Evolutionary conservation across 371 early-diverging fungal genomes (phyloP).

Genomic region (Apophysomyces trapeziformis): DNA sequence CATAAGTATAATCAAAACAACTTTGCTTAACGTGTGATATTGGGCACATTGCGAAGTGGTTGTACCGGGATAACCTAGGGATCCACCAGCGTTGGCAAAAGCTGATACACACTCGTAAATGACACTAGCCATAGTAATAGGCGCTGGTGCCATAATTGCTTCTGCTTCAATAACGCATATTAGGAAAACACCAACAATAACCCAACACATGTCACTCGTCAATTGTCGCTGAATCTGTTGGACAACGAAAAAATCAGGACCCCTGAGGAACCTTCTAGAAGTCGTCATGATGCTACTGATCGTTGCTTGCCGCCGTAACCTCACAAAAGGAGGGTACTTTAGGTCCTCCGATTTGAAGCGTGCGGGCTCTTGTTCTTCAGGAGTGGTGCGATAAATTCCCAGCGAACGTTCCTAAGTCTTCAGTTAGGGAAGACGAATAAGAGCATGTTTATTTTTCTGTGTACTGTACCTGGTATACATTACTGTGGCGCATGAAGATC

Average conservation of each 20-base stretch:
- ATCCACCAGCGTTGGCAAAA: constrained; percentile 52
- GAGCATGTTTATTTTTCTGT: neutral
- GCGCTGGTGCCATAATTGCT: constrained; percentile 37
- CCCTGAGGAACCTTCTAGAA: constrained; percentile 33
- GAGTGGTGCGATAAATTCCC: constrained; percentile 40
- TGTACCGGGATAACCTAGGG: constrained; percentile 41
- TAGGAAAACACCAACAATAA: constrained; percentile 42
- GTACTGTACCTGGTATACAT: constrained; percentile 48
- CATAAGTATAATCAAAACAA: constrained; percentile 48
- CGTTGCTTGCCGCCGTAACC: constrained; percentile 37
- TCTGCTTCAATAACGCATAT: constrained; percentile 39
- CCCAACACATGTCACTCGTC: constrained; percentile 54
- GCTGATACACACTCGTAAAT: constrained; percentile 59
- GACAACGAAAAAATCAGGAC: constrained; percentile 54
- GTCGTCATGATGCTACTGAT: constrained; percentile 44
- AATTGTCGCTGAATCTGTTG: constrained; percentile 52
- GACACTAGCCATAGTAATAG: constrained; percentile 41
- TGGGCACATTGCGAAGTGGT: constrained; percentile 40
- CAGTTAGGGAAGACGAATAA: neutral
- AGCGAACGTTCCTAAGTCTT: constrained; percentile 46
- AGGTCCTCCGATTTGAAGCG: constrained; percentile 24
- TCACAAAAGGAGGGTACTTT: constrained; percentile 30
- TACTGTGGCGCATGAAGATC: constrained; percentile 57
- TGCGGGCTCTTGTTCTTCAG: constrained; percentile 27
- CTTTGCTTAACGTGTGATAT: constrained; percentile 45